phyloP scores from a whole-genome alignment of 352 stramenopile species.

The Aphanomyces stellatus region DNA sequence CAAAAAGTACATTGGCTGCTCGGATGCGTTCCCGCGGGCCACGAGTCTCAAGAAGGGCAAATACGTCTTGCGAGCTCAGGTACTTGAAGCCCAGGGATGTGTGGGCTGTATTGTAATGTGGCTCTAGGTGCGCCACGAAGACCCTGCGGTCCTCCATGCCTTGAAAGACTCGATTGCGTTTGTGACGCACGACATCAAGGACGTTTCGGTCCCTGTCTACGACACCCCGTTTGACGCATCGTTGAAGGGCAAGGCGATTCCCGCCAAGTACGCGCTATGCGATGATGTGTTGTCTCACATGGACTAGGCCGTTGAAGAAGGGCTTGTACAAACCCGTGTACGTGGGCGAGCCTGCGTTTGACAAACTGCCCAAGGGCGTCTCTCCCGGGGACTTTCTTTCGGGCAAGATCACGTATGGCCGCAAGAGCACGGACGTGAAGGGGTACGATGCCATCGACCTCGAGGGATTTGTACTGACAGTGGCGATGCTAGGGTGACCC shows the following conservation, averaged over 20 bases:
- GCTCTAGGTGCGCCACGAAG: conserved; percentile 64
- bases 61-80: conserved; percentile 56
- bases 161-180: conserved; percentile 76
- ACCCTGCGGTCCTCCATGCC: conserved; percentile 70
- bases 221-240: conserved; percentile 56
- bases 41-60: conserved; percentile 83
- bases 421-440: conserved; percentile 56
- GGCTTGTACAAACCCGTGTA: conserved; percentile 50
- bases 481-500: conserved; percentile 19
- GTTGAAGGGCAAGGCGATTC: conserved; percentile 46
- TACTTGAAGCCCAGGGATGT: no score
- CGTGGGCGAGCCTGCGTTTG: conserved; percentile 46
- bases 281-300: background rate
- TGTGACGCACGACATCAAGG: conserved; percentile 62
- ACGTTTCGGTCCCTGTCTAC: conserved; percentile 51
- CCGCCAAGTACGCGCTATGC: conserved; percentile 32
- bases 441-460: conserved; percentile 22
- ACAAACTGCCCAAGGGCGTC: conserved; percentile 56
- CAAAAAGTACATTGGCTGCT: conserved; percentile 84
- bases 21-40: conserved; percentile 76
- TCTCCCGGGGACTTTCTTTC: conserved; percentile 50
- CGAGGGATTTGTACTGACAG: background rate
- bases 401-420: conserved; percentile 64
- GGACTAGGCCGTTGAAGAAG: conserved; percentile 29
- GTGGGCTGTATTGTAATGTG: no score